Conservation (phyloP, 441 rosid genomes). For the Populus hybrid region DNA sequence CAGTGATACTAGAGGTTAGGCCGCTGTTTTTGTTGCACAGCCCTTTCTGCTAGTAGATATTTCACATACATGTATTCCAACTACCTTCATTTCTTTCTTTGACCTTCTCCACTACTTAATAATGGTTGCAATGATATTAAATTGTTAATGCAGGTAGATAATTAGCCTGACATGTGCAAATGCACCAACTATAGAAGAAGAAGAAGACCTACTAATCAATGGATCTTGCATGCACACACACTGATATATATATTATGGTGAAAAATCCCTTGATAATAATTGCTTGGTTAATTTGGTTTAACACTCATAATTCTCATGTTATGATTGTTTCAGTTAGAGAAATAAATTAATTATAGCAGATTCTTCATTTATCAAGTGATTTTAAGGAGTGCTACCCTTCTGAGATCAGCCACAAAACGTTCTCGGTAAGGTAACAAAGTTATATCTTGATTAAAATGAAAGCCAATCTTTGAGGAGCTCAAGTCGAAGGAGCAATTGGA, state of each 20-base stretch:
- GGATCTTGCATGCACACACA: not conserved
- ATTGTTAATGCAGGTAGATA: not conserved
- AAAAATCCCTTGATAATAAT: not conserved
- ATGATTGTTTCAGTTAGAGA: not conserved
- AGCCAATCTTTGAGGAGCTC: too few species aligned
- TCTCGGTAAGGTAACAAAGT: too few species aligned
- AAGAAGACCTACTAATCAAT: not conserved
- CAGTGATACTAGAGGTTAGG: not conserved
- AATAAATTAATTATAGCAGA: too few species aligned
- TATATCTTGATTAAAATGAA: too few species aligned
- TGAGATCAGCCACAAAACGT: too few species aligned
- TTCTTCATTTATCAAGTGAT: not conserved
- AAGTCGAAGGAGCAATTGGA: too few species aligned
- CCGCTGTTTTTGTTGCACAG: not conserved
- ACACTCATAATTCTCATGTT: not conserved
- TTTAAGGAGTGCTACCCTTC: not conserved
- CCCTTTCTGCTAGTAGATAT: not conserved
- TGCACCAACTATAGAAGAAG: conserved; percentile 3
- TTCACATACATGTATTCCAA: not conserved
- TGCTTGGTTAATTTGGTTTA: not conserved
- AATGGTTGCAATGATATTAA: not conserved
- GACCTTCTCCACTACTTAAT: not conserved
- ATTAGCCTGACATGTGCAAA: not conserved
- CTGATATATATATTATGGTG: not conserved
- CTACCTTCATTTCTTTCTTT: not conserved